Conservation (phyloP, 2,329 filamentous ascomycete genomes). For the Alternaria viburni region DNA sequence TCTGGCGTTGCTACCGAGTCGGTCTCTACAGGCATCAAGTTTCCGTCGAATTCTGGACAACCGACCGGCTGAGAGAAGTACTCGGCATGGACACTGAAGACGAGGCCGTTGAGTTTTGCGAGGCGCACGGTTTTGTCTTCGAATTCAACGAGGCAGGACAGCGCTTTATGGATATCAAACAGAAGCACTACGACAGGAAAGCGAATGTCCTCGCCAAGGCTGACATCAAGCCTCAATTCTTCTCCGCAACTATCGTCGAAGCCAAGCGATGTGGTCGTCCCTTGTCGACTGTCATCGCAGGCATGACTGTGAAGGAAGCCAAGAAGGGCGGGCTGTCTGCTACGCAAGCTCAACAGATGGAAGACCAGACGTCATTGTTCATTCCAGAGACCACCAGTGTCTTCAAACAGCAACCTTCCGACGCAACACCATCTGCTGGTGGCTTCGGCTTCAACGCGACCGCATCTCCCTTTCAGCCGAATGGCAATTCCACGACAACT, state of each 20-base stretch:
- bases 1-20: constrained; percentile 62
- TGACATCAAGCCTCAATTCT: constrained; percentile 55
- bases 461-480: constrained; percentile 26
- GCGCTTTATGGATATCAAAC: constrained; percentile 61
- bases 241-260: constrained; percentile 63
- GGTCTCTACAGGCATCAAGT: constrained; percentile 54
- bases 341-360: constrained; percentile 21
- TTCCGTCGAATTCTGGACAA: constrained; percentile 59
- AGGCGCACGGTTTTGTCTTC: constrained; percentile 60
- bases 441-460: constrained; percentile 18
- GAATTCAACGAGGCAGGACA: constrained; percentile 53
- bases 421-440: background rate
- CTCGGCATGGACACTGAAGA: constrained; percentile 63
- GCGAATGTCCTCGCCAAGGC: constrained; percentile 24
- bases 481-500: constrained; percentile 1
- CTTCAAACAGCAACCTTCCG: constrained; percentile 16
- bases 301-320: constrained; percentile 61
- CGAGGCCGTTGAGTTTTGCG: constrained; percentile 61
- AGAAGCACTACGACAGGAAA: constrained; percentile 46
- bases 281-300: constrained; percentile 64
- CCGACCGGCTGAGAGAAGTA: constrained; percentile 58
- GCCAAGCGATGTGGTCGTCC: constrained; percentile 62
- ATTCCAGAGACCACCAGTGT: constrained; percentile 41
- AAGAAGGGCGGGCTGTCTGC: constrained; percentile 58
- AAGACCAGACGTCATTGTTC: constrained; percentile 49